These are phyloP conservation scores for Colletotrichum viniferum DNA, from an alignment of 2,329 filamentous ascomycete genomes.

Conservation along the genomic window DNA sequence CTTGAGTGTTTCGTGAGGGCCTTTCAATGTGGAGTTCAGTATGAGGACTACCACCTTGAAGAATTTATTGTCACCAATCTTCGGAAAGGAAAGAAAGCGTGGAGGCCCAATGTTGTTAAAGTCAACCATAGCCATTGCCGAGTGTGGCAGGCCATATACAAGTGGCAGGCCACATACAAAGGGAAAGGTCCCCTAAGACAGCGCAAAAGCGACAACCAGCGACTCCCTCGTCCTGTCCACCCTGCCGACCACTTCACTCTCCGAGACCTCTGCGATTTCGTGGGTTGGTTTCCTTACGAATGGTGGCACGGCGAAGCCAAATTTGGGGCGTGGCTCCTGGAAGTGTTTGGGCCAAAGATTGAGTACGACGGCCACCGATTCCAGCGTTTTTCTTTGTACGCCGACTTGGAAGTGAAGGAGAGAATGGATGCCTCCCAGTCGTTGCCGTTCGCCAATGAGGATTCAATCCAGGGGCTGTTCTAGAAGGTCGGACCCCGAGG, in stretches of 20 bases:
- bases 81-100: not conserved
- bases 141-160: no score
- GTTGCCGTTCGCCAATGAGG: not conserved
- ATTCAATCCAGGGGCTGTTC: not conserved
- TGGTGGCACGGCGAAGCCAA: not conserved
- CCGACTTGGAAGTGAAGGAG: rapidly evolving
- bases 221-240: not conserved
- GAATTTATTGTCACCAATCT: not conserved
- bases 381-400: not conserved
- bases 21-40: rapidly evolving
- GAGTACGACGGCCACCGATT: not conserved
- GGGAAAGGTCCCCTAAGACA: not conserved
- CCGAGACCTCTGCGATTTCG: not conserved
- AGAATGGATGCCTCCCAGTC: not conserved
- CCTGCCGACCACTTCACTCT: not conserved
- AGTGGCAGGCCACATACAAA: not conserved
- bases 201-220: not conserved
- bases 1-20: no score
- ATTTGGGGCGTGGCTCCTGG: not conserved
- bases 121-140: not conserved
- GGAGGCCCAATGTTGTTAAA: not conserved
- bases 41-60: not conserved
- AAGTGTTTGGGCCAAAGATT: not conserved
- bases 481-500: not conserved
- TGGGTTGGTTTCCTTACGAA: not conserved